phyloP scores from a whole-genome alignment of 805 yeast species.

The Lipomyces orientalis region DNA sequence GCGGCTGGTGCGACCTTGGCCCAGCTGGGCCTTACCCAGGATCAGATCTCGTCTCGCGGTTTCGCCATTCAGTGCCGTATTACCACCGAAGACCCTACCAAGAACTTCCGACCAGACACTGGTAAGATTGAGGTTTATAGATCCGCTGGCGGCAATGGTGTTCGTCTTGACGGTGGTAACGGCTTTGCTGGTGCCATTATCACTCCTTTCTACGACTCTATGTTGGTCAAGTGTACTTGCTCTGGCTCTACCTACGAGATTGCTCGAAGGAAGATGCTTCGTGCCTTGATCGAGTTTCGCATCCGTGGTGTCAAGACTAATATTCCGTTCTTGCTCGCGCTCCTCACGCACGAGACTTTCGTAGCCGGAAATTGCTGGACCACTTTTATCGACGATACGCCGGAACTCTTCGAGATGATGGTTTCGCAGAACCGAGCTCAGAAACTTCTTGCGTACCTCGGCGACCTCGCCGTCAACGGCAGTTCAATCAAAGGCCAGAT shows the following conservation, averaged over 20 bases:
- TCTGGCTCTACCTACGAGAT: constrained; percentile 97
- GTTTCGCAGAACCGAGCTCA: constrained; percentile 96
- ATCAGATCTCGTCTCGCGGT: constrained; percentile 93
- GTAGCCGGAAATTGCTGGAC: constrained; percentile 93
- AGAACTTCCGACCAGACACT: constrained; percentile 97
- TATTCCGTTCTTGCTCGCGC: constrained; percentile 91
- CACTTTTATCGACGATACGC: constrained; percentile 97
- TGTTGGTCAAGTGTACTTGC: constrained; percentile 97
- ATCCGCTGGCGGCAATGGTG: constrained; percentile 99
- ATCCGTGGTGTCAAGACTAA: constrained; percentile 99
- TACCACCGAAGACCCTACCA: constrained; percentile 96
- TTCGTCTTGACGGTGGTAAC: constrained; percentile 97
- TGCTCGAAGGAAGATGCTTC: constrained; percentile 95
- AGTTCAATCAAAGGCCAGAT: constrained; percentile 94
- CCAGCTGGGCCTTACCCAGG: constrained; percentile 91
- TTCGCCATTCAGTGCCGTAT: constrained; percentile 99
- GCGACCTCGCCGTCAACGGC: constrained; percentile 94
- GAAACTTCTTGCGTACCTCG: constrained; percentile 86
- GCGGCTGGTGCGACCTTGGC: constrained; percentile 97
- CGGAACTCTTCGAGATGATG: constrained; percentile 92
- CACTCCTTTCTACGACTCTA: constrained; percentile 96
- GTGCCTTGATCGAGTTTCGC: constrained; percentile 97
- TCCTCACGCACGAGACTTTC: constrained; percentile 88
- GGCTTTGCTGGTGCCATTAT: constrained; percentile 97
- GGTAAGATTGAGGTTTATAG: constrained; percentile 98